phyloP scores from a whole-genome alignment of 805 yeast genomes.

The Spathaspora boniae region DNA sequence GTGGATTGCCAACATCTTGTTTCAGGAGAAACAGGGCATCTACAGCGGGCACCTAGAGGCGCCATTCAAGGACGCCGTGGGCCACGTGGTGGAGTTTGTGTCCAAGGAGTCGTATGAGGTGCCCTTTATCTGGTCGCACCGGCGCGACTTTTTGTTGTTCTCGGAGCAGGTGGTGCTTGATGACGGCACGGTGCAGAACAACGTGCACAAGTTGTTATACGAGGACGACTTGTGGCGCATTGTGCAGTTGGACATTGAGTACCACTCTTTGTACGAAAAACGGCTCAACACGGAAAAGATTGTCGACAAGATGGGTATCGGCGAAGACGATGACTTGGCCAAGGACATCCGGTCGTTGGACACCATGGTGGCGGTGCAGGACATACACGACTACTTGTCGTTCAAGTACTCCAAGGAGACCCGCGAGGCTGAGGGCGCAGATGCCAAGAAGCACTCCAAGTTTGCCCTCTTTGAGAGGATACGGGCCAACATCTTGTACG shows the following conservation, averaged over 20 bases:
- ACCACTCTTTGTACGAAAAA: slow-evolving; percentile 78
- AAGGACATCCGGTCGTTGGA: slow-evolving; percentile 55
- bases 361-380: slow-evolving; percentile 79
- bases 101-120: slow-evolving; percentile 82
- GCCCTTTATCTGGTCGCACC: slow-evolving; percentile 92
- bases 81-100: slow-evolving; percentile 65
- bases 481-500: slow-evolving; percentile 58
- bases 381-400: slow-evolving; percentile 76
- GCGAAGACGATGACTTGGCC: slow-evolving; percentile 59
- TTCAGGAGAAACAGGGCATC: slow-evolving; percentile 50
- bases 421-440: slow-evolving; percentile 35
- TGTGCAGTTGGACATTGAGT: slow-evolving; percentile 81
- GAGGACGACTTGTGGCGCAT: slow-evolving; percentile 94
- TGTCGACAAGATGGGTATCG: slow-evolving; percentile 48
- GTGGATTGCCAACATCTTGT: slow-evolving; percentile 74
- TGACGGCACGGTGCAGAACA: slow-evolving; percentile 31
- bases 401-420: slow-evolving; percentile 65
- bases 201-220: slow-evolving; percentile 51
- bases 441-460: slow-evolving; percentile 54
- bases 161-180: slow-evolving; percentile 45
- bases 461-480: slow-evolving; percentile 64
- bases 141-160: slow-evolving; percentile 79
- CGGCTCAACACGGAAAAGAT: slow-evolving; percentile 58
- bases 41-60: slow-evolving; percentile 36
- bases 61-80: slow-evolving; percentile 68